phyloP scores from a whole-genome alignment of 2,329 filamentous ascomycete genomes.

The Aspergillus carbonarius region DNA sequence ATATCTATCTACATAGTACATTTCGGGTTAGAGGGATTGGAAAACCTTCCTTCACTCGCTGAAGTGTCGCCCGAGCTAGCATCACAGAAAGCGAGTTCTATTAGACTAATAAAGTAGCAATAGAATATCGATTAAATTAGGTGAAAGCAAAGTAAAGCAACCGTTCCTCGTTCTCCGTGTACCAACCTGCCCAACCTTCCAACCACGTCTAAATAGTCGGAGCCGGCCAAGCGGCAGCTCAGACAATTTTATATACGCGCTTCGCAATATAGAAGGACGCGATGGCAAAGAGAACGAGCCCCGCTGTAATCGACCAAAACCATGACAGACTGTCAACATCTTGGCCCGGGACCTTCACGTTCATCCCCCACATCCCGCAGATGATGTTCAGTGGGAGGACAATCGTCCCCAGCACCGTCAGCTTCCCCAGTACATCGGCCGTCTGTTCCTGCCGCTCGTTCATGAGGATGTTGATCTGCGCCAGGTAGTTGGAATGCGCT shows the following conservation, averaged over 20 bases:
- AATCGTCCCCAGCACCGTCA: slow-evolving; percentile 95
- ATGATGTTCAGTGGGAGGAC: slow-evolving; percentile 99
- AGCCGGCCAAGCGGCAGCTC: too few species aligned
- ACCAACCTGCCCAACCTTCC: background rate
- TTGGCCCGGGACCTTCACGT: slow-evolving; percentile 92
- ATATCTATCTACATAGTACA: too few species aligned
- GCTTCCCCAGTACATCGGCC: slow-evolving; percentile 87
- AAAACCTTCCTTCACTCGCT: too few species aligned
- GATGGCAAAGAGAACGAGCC: slow-evolving; percentile 74
- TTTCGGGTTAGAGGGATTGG: too few species aligned
- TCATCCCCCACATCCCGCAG: slow-evolving; percentile 98
- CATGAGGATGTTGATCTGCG: slow-evolving; percentile 98
- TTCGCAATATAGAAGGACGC: slow-evolving; percentile 80
- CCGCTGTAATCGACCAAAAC: slow-evolving; percentile 73
- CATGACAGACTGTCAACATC: slow-evolving; percentile 74
- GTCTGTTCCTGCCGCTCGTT: slow-evolving; percentile 96
- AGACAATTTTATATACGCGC: slow-evolving; percentile 78
- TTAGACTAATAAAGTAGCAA: too few species aligned
- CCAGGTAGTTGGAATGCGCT: slow-evolving; percentile 95
- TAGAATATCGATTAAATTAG: background rate
- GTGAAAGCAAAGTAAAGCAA: background rate
- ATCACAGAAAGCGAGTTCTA: too few species aligned
- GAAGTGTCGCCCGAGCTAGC: too few species aligned
- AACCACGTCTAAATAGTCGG: background rate
- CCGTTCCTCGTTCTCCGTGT: background rate